Evolutionary conservation across 2,329 filamentous ascomycete species (phyloP).

Genomic region (Aspergillus calidoustus): DNA sequence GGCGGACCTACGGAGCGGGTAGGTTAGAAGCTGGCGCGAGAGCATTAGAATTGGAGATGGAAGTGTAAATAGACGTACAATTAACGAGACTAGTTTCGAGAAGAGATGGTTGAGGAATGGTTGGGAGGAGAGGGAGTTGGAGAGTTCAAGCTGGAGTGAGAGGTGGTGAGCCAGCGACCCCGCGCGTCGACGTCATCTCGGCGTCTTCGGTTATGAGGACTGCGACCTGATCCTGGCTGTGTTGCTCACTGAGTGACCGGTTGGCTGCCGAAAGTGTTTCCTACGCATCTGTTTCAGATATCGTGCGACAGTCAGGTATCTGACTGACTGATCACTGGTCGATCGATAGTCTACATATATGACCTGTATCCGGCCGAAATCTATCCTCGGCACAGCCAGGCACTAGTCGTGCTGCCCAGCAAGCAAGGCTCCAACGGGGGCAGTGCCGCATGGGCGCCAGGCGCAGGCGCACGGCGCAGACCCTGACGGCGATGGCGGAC

Average conservation of each 20-base stretch:
- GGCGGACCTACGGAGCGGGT: conserved; percentile 28
- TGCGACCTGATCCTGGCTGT: background rate
- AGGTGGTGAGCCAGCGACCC: background rate
- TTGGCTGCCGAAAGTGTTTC: background rate
- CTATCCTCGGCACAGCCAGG: background rate
- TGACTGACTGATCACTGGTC: too few species aligned
- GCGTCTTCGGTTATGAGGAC: background rate
- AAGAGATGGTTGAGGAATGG: background rate
- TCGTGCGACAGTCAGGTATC: background rate
- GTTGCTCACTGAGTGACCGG: background rate
- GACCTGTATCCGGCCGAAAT: background rate
- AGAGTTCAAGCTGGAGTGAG: background rate
- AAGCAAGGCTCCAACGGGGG: background rate
- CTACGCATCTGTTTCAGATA: background rate
- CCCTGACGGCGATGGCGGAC: background rate
- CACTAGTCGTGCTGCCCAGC: background rate
- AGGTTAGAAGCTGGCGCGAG: conserved; percentile 31
- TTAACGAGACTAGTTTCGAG: background rate
- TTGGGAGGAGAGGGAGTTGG: background rate
- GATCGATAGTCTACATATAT: background rate
- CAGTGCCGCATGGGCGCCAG: too few species aligned
- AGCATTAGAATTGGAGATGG: conserved; percentile 17
- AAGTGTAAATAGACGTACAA: conserved; percentile 4
- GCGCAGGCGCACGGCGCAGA: background rate
- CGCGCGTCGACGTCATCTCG: conserved; percentile 18